Base-by-base conservation (phyloP, 2,329 filamentous ascomycete genomes). In the Davidsoniella australis region DNA sequence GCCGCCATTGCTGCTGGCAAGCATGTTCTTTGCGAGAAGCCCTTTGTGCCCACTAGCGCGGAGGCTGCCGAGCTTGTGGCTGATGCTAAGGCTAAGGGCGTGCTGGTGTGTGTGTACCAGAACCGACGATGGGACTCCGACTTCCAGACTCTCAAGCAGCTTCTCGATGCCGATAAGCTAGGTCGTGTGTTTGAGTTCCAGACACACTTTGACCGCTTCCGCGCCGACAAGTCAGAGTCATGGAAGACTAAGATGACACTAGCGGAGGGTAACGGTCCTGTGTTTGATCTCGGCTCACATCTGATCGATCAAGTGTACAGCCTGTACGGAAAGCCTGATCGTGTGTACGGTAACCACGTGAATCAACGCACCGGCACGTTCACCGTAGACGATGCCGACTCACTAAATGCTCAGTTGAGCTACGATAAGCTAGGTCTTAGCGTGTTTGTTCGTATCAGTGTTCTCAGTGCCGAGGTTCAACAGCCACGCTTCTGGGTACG, bases 11-110 rank as follows among this genome's bases (percentile, higher is more conserved):
- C 80, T 59, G 68, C 73, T 8, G 79, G 80, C 57, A 88, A 88
- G 67, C 80, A 89, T 62, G 80, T 88, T 23, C 68, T 89, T 47
- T 80, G 82, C 45, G 85, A 89, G 67, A 89, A 89, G 68, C 85
- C 85, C 2, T 89, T 89, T 61, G 82, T 85, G 10, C 80, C 83
- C 17, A 82, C 78, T 1, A 68, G 73, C 1, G 68, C 73, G 51
- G 78, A 88, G 63, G 83, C 83, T 9, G 69, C 75, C 33, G 64
- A 75, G 56, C 73, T 89, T 5, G 70, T 74, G 41, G 62, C 63
- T 8, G 64, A 80, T 45, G 73, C 79, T 8, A 62, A 68, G 54
- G 62, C 70, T 52, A 62, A 69, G 43, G 62, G 66, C 37, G 68
- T 68, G 49, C 60, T 79, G 41, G 62, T 84, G 53, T 77, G 76